Evolutionary conservation across 1,284 basidiomycete genomes (phyloP).

Genomic region (Blastosporella zonata): DNA sequence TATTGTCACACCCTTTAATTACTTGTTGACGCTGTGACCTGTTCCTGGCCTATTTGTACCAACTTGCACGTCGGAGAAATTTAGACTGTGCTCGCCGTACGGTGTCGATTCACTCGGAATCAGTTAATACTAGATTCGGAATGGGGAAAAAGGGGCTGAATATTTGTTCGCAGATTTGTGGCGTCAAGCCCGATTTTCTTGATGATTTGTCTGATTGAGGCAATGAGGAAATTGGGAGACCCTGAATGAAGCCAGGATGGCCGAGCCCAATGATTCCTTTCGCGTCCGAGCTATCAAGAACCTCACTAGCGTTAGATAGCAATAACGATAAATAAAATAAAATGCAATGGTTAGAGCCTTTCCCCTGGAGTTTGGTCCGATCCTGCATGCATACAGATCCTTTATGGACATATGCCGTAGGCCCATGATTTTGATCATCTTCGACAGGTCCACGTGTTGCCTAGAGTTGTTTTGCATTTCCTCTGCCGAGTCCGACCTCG

Average conservation of each 20-base stretch:
- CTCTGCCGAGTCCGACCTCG: conserved; percentile 16
- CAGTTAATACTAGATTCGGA: neutral
- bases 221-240: neutral
- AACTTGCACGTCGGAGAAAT: no score
- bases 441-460: conserved; percentile 14
- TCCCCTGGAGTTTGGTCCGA: conserved; percentile 3
- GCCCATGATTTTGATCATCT: conserved; percentile 9
- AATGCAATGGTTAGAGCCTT: neutral
- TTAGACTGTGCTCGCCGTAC: no score
- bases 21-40: no score
- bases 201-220: conserved; percentile 8
- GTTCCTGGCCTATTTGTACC: no score
- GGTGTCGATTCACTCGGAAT: no score
- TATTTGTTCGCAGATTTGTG: conserved; percentile 6
- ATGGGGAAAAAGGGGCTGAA: conserved; percentile 1
- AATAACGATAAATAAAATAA: no score
- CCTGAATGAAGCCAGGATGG: no score
- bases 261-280: no score
- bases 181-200: conserved; percentile 8
- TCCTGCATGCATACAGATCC: conserved; percentile 8
- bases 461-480: conserved; percentile 6
- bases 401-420: conserved; percentile 10
- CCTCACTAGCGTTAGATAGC: no score
- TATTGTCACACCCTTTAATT: no score
- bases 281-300: no score